phyloP scores from a whole-genome alignment of 345 rosid genomes.

The Heritiera fomes region DNA sequence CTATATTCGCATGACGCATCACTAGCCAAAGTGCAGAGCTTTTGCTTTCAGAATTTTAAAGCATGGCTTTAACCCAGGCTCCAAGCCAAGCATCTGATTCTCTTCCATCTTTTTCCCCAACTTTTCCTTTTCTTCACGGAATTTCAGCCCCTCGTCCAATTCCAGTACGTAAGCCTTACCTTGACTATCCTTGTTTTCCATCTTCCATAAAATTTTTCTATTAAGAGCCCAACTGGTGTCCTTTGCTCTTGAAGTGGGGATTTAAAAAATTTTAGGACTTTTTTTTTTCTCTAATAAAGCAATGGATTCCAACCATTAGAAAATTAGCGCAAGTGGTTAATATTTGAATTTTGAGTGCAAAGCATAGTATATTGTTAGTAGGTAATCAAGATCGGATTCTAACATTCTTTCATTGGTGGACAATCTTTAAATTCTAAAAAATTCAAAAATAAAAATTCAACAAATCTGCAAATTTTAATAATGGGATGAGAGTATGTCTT shows the following conservation, averaged over 20 bases:
- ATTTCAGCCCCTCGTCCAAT: neutral
- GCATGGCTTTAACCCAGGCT: neutral
- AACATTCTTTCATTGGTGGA: too few species aligned
- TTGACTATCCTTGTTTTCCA: neutral
- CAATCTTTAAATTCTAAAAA: too few species aligned
- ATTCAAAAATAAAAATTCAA: too few species aligned
- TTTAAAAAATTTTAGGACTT: too few species aligned
- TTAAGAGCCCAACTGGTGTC: neutral
- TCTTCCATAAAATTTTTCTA: neutral
- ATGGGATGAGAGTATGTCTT: too few species aligned
- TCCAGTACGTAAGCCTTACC: neutral
- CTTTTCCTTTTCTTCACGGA: neutral
- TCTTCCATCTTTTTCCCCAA: neutral
- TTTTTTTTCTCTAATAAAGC: neutral
- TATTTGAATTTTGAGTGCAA: too few species aligned
- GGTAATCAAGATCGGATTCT: too few species aligned
- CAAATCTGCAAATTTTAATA: too few species aligned
- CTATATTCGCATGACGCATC: constrained; percentile 1
- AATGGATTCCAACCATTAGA: neutral
- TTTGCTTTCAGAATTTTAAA: neutral
- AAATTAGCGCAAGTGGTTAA: too few species aligned
- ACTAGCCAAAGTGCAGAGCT: neutral
- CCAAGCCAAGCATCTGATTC: constrained; percentile 18
- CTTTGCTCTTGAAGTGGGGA: too few species aligned
- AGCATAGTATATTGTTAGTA: too few species aligned